A percentile compares a stretch with the other conserved stretches of the same genome.
These are phyloP conservation scores for Epichloe festucae DNA, from an alignment of 2,329 filamentous ascomycete genomes.

Conservation along the genomic window DNA sequence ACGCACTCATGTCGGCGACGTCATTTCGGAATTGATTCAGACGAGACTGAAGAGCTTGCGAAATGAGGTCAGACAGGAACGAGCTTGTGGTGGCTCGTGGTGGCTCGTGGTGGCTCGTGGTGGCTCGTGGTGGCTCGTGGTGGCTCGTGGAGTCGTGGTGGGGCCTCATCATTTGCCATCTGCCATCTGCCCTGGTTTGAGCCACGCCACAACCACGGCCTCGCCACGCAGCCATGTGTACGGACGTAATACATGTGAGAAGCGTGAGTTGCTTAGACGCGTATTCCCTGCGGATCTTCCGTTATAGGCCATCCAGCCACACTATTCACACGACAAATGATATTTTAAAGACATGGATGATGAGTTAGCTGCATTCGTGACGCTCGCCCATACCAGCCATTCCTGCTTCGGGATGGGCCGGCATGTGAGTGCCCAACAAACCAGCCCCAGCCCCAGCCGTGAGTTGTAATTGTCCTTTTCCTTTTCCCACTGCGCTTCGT, in stretches of 20 bases:
- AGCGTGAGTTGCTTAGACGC: neutral
- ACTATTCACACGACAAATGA: neutral
- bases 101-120: no score
- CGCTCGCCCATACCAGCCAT: neutral
- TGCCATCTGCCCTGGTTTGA: conserved; percentile 1
- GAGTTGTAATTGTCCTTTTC: no score
- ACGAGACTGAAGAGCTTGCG: no score
- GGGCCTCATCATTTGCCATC: neutral
- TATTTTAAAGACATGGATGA: neutral
- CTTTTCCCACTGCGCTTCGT: neutral
- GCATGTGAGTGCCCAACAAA: neutral
- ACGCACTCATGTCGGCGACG: neutral
- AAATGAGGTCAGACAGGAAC: no score
- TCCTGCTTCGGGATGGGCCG: neutral
- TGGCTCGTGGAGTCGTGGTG: no score
- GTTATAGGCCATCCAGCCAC: no score
- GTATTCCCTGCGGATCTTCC: no score
- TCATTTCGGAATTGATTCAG: neutral
- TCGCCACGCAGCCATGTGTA: neutral
- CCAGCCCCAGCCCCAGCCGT: neutral
- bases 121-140: no score
- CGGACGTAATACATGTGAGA: neutral
- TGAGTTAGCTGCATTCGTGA: neutral
- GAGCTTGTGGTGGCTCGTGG: no score
- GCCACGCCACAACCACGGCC: neutral